A percentile compares a stretch with the other conserved stretches of the same genome.
These are phyloP conservation scores for Geotrichum europaeum DNA, from an alignment of 1,139 yeast species.

Conservation along the genomic window DNA sequence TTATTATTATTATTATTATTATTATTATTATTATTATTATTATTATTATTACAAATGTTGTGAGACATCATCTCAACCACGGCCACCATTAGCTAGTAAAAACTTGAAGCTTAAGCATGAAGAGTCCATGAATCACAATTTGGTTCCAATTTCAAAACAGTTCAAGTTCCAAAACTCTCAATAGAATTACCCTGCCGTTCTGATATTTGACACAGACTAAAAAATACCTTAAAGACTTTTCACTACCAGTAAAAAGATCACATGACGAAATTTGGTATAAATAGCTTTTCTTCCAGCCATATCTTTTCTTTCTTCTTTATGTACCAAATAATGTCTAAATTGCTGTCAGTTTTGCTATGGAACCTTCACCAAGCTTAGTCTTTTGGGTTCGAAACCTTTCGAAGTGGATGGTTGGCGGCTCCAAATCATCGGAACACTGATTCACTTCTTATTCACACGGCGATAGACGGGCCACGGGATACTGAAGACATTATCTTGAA, in stretches of 20 bases:
- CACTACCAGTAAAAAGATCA: neutral
- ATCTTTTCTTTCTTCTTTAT: neutral
- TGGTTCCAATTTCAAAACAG: too few relatives aligned
- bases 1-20: too few relatives aligned
- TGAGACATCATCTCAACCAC: too few relatives aligned
- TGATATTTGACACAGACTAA: neutral
- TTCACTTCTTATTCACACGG: neutral
- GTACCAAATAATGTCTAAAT: neutral
- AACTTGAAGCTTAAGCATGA: too few relatives aligned
- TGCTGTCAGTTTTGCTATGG: neutral
- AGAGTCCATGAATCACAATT: too few relatives aligned
- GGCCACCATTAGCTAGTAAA: too few relatives aligned
- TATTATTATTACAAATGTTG: too few relatives aligned
- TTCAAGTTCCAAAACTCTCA: neutral
- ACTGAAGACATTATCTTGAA: neutral
- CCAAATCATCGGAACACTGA: neutral
- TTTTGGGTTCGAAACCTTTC: neutral
- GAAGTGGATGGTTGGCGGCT: neutral
- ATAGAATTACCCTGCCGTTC: neutral
- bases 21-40: too few relatives aligned
- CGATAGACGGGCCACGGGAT: neutral
- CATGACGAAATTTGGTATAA: neutral
- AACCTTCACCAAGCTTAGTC: neutral
- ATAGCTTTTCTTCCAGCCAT: neutral
- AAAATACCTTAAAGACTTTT: neutral